Evolutionary conservation across 768 basidiomycete genomes (phyloP), one percentile per base, ranked within the genome.

Genomic region (Boletus subparvulus): DNA sequence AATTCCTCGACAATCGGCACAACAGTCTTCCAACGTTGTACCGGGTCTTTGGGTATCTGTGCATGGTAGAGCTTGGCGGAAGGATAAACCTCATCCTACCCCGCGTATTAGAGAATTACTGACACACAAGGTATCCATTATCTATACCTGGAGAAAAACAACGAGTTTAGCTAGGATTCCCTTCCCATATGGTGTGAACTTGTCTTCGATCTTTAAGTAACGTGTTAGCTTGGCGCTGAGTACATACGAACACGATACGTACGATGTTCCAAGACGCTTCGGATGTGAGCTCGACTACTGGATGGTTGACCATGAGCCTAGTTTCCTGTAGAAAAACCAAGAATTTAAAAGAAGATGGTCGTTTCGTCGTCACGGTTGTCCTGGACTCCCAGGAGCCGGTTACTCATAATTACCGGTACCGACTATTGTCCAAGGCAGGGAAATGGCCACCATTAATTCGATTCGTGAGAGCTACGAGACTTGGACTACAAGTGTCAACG

Each of bases 221-320:
- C 26, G 26, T 39, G 54, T 65, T 19, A 65, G 57, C 24, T 28
- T 47, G 44, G 19, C 26, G 47, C 28, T 41, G 40, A 14, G 24
- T 17, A 16, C 45, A 3, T 12, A 30, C 14, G 41, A 33, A 24
- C 17, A 32, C 46, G 11, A 52, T 39, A 75, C 81, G 32, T 59
- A 93, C 92, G 80, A 95, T 81, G 45, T 89, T 86, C 92, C 92
- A 95, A 62, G 92, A 90, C 33, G 90, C 84, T 64, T 88, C 80
- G 2, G 91, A 92, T 26, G 90, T 94, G 64, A 88, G 83, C 54
- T 87, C 82, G 58, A 84, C 78, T 53, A 93, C 77, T 42, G 90
- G 88, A 67, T 93, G 92, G 50, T 77, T 69, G 39, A 77, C 64
- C 89, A 88, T 87, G 17, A 39, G 24, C 48, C 17, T n/a, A 28